Evolutionary conservation across 306 rosid genomes (phyloP).

Genomic region (Citrullus mucosospermus): DNA sequence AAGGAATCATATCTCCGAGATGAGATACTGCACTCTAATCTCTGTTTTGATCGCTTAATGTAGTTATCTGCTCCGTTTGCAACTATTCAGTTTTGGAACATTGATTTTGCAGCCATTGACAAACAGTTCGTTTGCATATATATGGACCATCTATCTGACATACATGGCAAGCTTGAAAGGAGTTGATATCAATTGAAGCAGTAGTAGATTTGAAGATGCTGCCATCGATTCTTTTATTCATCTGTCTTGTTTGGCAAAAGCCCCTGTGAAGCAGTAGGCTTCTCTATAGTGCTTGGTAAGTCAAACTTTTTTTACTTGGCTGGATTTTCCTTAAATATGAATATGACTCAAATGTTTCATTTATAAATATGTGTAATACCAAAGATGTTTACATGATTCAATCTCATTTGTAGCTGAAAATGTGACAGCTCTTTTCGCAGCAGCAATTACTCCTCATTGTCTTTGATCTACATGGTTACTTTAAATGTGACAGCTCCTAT

Average conservation of each 20-base stretch:
- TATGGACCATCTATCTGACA: conserved; percentile 70
- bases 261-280: background rate
- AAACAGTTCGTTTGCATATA: conserved; percentile 50
- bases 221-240: background rate
- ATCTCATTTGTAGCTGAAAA: background rate
- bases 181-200: background rate
- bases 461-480: background rate
- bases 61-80: background rate
- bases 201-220: background rate
- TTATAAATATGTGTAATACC: background rate
- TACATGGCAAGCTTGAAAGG: conserved; percentile 59
- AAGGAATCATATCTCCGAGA: background rate
- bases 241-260: background rate
- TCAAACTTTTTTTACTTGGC: background rate
- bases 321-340: background rate
- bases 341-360: background rate
- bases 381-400: background rate
- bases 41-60: background rate
- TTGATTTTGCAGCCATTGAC: conserved; percentile 50
- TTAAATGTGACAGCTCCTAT: background rate
- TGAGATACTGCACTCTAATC: background rate
- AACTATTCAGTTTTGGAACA: background rate
- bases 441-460: background rate
- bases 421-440: background rate
- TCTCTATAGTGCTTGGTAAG: background rate